A percentile compares a stretch with the other conserved stretches of the same genome.
These are phyloP conservation scores for Nephelium lappaceum DNA, from an alignment of 345 rosid genomes.

Conservation along the genomic window DNA sequence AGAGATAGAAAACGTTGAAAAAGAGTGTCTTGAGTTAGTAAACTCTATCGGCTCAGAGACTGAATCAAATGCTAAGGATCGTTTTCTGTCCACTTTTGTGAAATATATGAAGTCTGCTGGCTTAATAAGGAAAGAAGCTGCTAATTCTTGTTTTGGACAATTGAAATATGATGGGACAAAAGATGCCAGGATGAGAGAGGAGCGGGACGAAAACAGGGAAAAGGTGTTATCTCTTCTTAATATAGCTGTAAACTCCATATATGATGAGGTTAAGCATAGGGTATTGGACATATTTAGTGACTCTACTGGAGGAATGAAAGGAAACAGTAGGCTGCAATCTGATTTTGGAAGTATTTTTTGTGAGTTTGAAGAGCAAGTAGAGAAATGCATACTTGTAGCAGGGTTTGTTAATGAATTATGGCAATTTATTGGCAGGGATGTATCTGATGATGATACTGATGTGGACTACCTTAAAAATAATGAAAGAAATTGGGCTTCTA, in stretches of 20 bases:
- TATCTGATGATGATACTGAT: conserved; percentile 31
- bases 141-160: conserved; percentile 39
- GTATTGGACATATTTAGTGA: conserved; percentile 46
- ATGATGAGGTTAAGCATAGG: conserved; percentile 57
- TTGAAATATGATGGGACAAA: conserved; percentile 35
- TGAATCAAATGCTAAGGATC: conserved; percentile 76
- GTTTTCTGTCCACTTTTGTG: conserved; percentile 63
- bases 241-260: conserved; percentile 57
- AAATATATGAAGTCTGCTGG: conserved; percentile 71
- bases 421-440: conserved; percentile 46
- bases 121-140: conserved; percentile 49
- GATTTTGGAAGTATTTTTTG: conserved; percentile 50
- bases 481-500: conserved; percentile 62
- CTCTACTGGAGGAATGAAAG: conserved; percentile 40
- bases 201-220: conserved; percentile 57
- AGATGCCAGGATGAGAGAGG: conserved; percentile 38
- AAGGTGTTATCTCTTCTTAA: conserved; percentile 58
- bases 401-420: conserved; percentile 61
- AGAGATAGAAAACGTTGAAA: conserved; percentile 65
- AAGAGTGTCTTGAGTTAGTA: conserved; percentile 60
- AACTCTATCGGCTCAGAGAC: conserved; percentile 62
- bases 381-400: conserved; percentile 63
- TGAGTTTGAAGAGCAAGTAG: conserved; percentile 78
- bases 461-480: conserved; percentile 30
- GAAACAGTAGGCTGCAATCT: conserved; percentile 32